A percentile compares a stretch with the other conserved stretches of the same genome.
Conservation (phyloP, 768 basidiomycete species). For the Clitopilus passeckerianus region DNA sequence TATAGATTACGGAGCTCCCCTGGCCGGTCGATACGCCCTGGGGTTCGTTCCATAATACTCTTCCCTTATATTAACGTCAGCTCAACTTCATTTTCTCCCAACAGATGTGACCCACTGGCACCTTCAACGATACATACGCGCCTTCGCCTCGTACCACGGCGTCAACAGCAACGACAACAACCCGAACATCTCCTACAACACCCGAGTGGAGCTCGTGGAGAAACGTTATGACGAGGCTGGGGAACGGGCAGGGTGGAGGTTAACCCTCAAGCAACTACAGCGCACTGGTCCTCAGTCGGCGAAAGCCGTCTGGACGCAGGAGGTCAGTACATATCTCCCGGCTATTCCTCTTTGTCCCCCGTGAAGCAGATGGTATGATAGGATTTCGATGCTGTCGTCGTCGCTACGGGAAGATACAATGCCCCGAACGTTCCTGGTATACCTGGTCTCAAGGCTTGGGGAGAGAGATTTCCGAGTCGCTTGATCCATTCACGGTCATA, state of each 20-base stretch:
- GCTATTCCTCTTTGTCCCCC: neutral
- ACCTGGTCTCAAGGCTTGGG: constrained; percentile 29
- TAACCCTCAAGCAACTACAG: constrained; percentile 27
- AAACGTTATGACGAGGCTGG: constrained; percentile 27
- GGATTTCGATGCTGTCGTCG: constrained; percentile 30
- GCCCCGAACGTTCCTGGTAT: constrained; percentile 28
- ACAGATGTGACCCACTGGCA: constrained; percentile 28
- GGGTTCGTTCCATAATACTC: constrained; percentile 24
- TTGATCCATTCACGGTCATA: constrained; percentile 39
- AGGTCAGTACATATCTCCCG: constrained; percentile 22
- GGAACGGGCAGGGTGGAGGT: constrained; percentile 26
- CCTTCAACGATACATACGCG: constrained; percentile 31
- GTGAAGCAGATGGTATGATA: constrained; percentile 2
- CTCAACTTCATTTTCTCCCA: neutral
- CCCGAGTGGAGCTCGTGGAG: constrained; percentile 40
- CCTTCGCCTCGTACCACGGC: constrained; percentile 35
- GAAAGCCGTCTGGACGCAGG: constrained; percentile 30
- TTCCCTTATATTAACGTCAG: too few relatives aligned
- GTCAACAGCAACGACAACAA: constrained; percentile 38
- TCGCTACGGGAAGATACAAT: constrained; percentile 28
- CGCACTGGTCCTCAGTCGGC: constrained; percentile 9
- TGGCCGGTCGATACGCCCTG: constrained; percentile 28
- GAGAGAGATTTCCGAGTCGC: constrained; percentile 22
- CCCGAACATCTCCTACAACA: constrained; percentile 34
- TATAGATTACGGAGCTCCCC: constrained; percentile 15